These are phyloP conservation scores for Aotearoamyces nothofagi DNA, from an alignment of 2,329 filamentous ascomycete genomes.

Conservation along the genomic window DNA sequence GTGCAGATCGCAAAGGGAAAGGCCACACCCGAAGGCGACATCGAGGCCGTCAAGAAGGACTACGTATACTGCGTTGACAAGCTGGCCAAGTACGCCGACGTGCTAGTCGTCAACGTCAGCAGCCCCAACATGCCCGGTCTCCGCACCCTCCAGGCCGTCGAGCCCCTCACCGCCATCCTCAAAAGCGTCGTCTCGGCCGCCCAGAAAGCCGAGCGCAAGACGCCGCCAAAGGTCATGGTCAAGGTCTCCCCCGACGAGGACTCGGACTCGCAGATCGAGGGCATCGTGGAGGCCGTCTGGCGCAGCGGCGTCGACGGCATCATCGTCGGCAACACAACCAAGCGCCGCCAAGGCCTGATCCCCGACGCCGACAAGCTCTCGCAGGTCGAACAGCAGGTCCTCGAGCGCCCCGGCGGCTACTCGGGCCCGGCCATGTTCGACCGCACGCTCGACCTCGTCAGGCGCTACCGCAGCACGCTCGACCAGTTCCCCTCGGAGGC, in stretches of 20 bases:
- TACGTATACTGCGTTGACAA: constrained; percentile 83
- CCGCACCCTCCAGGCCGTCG: constrained; percentile 70
- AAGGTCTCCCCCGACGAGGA: constrained; percentile 97
- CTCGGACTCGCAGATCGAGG: constrained; percentile 65
- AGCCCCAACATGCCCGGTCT: constrained; percentile 92
- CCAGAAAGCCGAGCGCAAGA: constrained; percentile 48
- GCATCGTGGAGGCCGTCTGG: constrained; percentile 77
- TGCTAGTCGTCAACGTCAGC: constrained; percentile 96
- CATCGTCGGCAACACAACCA: constrained; percentile 96
- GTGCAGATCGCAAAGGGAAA: constrained; percentile 98
- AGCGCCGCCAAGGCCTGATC: constrained; percentile 56
- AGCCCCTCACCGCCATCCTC: constrained; percentile 68
- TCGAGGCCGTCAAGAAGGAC: constrained; percentile 63
- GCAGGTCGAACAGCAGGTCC: constrained; percentile 45
- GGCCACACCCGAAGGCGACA: constrained; percentile 69
- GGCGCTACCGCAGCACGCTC: constrained; percentile 46
- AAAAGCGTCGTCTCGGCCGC: constrained; percentile 72
- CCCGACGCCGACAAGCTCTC: constrained; percentile 52
- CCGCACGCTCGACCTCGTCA: constrained; percentile 63
- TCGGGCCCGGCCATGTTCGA: constrained; percentile 84
- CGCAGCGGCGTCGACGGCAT: constrained; percentile 81
- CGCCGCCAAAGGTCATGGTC: constrained; percentile 79
- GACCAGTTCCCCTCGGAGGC: neutral
- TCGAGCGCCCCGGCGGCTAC: constrained; percentile 74
- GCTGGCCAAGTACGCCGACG: constrained; percentile 78